Evolutionary conservation across 2,329 filamentous ascomycete species (phyloP), one percentile per base, ranked within the genome.

Genomic region (Madurella fahalii): DNA sequence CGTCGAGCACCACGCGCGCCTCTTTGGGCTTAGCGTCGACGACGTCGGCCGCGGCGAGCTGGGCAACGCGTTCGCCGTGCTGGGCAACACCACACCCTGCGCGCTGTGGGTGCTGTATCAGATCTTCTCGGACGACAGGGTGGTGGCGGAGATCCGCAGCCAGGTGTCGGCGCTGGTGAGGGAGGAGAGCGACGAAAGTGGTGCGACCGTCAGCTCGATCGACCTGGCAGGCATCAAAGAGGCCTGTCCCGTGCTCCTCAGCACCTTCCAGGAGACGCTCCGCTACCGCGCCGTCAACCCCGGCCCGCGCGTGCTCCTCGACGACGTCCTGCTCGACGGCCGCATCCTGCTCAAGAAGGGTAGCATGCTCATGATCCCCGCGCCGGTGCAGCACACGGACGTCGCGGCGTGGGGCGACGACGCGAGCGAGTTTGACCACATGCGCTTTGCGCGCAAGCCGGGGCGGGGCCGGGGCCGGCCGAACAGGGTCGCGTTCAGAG

Each of bases 401-500:
- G 41, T 37, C 17, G 31, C 46, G 0, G 64, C 68, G 30, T 71
- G 68, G 68, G 70, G 69, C 16, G 61, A 62, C 1, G 64, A 69
- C 18, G 69, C 65, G 2, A 61, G 57, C 16, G 55, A 60, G 5
- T 72, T 72, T 49, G 64, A 70, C 32, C 66, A 65, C 0, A 52
- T 58, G 4, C 60, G 69, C 2, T 72, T 73, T 50, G 52, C 71
- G 12, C 42, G 42, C 2, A 34, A 45, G 12, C 43, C 41, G 18
- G 34, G 18, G 50, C 40, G 30, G 25, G 52, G 40, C n/a, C 25
- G 25, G 25, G 4, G 4, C 30, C 18, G 42, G 30, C 53, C 47
- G 15, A 55, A 52, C 46, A 31, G 50, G 2, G 67, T 67, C 16
- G 64, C 69, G 2, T 77, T 78, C 52, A 65, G 76, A 15, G 67